Percentiles rank a stretch among this genome's conserved stretches.
Conservation (phyloP, 768 basidiomycete genomes). For the Lentinus tigrinus region DNA sequence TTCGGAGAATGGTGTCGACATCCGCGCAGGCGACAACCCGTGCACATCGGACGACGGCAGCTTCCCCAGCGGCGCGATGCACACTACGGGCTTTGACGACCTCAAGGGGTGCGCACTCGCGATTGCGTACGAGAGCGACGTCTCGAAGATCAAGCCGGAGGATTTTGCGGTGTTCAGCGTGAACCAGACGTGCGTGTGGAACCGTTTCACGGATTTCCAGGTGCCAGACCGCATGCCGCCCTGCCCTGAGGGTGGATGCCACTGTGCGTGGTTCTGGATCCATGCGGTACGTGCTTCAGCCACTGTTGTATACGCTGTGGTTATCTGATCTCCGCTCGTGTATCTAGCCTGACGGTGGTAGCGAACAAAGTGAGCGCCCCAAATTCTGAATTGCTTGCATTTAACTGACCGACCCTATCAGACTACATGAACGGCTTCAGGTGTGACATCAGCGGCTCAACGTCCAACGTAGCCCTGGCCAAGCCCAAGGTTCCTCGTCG, state of each 20-base stretch:
- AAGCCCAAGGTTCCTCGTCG: slow-evolving; percentile 56
- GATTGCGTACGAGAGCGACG: slow-evolving; percentile 72
- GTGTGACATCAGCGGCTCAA: slow-evolving; percentile 56
- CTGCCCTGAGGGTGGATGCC: slow-evolving; percentile 62
- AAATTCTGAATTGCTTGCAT: neutral
- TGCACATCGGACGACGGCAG: slow-evolving; percentile 44
- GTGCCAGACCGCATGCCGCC: slow-evolving; percentile 69
- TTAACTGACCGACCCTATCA: slow-evolving; percentile 17
- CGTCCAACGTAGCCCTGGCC: slow-evolving; percentile 50
- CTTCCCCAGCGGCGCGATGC: slow-evolving; percentile 41
- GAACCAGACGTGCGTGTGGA: slow-evolving; percentile 79
- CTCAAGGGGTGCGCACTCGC: slow-evolving; percentile 65
- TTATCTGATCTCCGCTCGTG: neutral
- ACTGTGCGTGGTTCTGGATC: slow-evolving; percentile 76
- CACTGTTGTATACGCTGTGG: neutral
- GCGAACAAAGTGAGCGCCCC: slow-evolving; percentile 54
- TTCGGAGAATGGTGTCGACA: slow-evolving; percentile 48
- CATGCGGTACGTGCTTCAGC: slow-evolving; percentile 44
- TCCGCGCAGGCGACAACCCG: slow-evolving; percentile 49
- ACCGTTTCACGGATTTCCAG: slow-evolving; percentile 62
- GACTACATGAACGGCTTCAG: slow-evolving; percentile 78
- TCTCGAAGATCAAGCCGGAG: slow-evolving; percentile 52
- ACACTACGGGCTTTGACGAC: slow-evolving; percentile 55
- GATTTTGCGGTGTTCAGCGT: slow-evolving; percentile 75
- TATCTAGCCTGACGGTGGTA: slow-evolving; percentile 47